Percentiles rank a stretch among this genome's conserved stretches.
These are phyloP conservation scores for Emmonsia crescens DNA, from an alignment of 2,329 filamentous ascomycete genomes.

Conservation along the genomic window DNA sequence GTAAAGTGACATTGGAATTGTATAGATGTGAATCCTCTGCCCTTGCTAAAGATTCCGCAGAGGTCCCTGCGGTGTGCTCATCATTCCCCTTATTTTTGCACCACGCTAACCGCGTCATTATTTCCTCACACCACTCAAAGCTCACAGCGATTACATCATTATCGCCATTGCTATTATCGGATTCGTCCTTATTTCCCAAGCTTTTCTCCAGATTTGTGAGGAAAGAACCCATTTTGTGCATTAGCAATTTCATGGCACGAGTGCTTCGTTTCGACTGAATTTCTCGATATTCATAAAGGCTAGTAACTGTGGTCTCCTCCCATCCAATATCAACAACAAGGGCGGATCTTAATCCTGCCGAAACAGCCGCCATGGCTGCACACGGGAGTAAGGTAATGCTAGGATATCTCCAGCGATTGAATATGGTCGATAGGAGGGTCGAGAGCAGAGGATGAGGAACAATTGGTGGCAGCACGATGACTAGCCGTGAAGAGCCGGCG, in stretches of 20 bases:
- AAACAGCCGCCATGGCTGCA: conserved; percentile 61
- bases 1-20: conserved; percentile 29
- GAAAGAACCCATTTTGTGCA: conserved; percentile 52
- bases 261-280: conserved; percentile 59
- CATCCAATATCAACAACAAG: conserved; percentile 86
- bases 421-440: conserved; percentile 63
- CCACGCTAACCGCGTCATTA: conserved; percentile 67
- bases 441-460: conserved; percentile 71
- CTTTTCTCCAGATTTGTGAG: conserved; percentile 20
- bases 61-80: not conserved
- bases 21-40: conserved; percentile 27
- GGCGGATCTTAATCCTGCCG: conserved; percentile 74
- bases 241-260: conserved; percentile 62
- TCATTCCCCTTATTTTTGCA: conserved; percentile 39
- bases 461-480: conserved; percentile 65
- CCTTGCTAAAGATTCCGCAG: not conserved
- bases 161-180: conserved; percentile 16
- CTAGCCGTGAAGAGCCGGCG: conserved; percentile 59
- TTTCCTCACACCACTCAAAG: conserved; percentile 74
- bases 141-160: conserved; percentile 39
- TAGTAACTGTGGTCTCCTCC: conserved; percentile 77
- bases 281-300: conserved; percentile 83
- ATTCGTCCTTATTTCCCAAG: conserved; percentile 1
- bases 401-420: conserved; percentile 68
- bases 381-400: conserved; percentile 70